phyloP scores from a whole-genome alignment of 306 rosid species.

The Corylus avellana region DNA sequence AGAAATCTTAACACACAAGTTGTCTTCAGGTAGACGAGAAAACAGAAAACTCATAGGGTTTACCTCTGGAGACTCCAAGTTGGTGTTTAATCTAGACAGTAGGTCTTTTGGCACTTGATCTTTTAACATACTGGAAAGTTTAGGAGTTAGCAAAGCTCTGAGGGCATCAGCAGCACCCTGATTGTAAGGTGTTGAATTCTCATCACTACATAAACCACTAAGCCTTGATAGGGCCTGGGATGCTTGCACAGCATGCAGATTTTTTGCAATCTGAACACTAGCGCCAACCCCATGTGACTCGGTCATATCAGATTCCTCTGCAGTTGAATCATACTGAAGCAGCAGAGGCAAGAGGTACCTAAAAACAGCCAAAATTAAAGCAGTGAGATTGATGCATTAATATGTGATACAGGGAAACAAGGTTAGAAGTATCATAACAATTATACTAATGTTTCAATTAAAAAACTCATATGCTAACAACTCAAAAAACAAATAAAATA shows the following conservation, averaged over 20 bases:
- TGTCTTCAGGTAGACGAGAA: constrained; percentile 2
- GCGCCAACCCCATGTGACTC: constrained; percentile 97
- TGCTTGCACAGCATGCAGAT: constrained; percentile 81
- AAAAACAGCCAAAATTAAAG: constrained; percentile 24
- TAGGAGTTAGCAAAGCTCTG: constrained; percentile 85
- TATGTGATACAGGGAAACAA: constrained; percentile 2
- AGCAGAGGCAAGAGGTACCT: constrained; percentile 96
- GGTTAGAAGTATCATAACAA: neutral
- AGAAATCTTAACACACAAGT: constrained; percentile 9
- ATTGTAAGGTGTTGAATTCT: constrained; percentile 68
- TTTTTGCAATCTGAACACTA: constrained; percentile 95
- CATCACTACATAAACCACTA: constrained; percentile 81
- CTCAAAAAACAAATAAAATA: neutral
- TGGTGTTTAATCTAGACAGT: constrained; percentile 74
- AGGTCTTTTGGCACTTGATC: constrained; percentile 87
- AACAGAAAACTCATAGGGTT: neutral
- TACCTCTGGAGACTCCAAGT: constrained; percentile 99
- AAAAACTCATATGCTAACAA: neutral
- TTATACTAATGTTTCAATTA: constrained; percentile 2
- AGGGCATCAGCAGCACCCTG: constrained; percentile 71
- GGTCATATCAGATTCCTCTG: constrained; percentile 75
- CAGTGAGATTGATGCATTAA: neutral
- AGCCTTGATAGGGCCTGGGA: constrained; percentile 87
- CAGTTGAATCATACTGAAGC: constrained; percentile 97
- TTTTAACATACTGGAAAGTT: constrained; percentile 86